phyloP scores from a whole-genome alignment of 2,329 filamentous ascomycete genomes.

The Stagonosporopsis chrysanthemi region DNA sequence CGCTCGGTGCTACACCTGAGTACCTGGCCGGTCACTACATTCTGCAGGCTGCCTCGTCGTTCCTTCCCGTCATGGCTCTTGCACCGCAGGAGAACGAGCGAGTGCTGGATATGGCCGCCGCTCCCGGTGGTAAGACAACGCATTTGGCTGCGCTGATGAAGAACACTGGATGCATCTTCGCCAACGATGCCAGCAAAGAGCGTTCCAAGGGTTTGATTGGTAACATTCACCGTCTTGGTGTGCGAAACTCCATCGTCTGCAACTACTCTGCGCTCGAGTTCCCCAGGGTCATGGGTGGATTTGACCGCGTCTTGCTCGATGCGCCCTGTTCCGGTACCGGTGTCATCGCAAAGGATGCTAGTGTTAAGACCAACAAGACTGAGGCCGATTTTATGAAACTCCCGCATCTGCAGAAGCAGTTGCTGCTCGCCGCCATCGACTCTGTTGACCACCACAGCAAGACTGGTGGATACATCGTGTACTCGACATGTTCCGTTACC shows the following conservation, averaged over 20 bases:
- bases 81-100: constrained; percentile 93
- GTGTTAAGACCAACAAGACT: constrained; percentile 98
- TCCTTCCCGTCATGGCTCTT: constrained; percentile 96
- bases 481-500: constrained; percentile 95
- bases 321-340: constrained; percentile 96
- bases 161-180: constrained; percentile 94
- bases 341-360: constrained; percentile 95
- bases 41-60: constrained; percentile 93
- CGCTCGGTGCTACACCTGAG: constrained; percentile 93
- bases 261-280: constrained; percentile 96
- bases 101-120: constrained; percentile 92
- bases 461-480: constrained; percentile 93
- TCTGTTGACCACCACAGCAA: constrained; percentile 90
- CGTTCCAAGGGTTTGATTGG: constrained; percentile 97
- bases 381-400: constrained; percentile 93
- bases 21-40: constrained; percentile 98
- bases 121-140: constrained; percentile 94
- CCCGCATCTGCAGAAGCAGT: constrained; percentile 93
- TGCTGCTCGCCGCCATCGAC: constrained; percentile 91
- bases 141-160: constrained; percentile 97
- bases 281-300: constrained; percentile 91
- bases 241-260: constrained; percentile 92
- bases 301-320: constrained; percentile 92
- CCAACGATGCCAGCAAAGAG: constrained; percentile 93
- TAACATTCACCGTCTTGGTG: constrained; percentile 90